Evolutionary conservation across 306 rosid genomes (phyloP).

Genomic region (cucumber (Cucumis sativus)): DNA sequence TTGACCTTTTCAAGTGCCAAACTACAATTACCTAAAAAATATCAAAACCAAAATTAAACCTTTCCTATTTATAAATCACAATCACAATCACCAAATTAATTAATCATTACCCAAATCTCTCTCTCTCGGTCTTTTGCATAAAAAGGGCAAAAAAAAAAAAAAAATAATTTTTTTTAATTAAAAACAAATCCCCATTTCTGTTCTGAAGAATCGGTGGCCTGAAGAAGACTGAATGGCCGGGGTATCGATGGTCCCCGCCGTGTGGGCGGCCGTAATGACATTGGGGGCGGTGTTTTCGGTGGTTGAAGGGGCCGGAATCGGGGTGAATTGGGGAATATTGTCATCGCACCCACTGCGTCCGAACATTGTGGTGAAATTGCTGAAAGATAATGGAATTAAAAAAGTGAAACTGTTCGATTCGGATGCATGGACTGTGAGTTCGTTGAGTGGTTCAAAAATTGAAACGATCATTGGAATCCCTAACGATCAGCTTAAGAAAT

Average conservation of each 20-base stretch:
- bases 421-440: conserved; percentile 37
- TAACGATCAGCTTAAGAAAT: conserved; percentile 28
- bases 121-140: not conserved
- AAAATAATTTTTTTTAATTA: no score
- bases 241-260: not conserved
- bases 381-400: conserved; percentile 54
- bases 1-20: not conserved
- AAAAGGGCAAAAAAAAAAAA: no score
- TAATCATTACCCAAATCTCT: not conserved
- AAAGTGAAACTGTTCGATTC: conserved; percentile 67
- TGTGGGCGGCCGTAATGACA: not conserved
- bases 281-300: not conserved
- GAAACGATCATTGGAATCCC: conserved; percentile 74
- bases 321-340: conserved; percentile 71
- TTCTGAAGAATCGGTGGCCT: no score
- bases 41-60: no score
- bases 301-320: conserved; percentile 11
- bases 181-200: no score
- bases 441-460: conserved; percentile 44
- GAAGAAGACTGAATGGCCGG: not conserved
- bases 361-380: conserved; percentile 31
- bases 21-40: no score
- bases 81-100: not conserved
- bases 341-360: conserved; percentile 44
- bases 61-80: not conserved